Evolutionary conservation across 768 basidiomycete genomes (phyloP).

Genomic region (Macrolepiota fuliginosa): DNA sequence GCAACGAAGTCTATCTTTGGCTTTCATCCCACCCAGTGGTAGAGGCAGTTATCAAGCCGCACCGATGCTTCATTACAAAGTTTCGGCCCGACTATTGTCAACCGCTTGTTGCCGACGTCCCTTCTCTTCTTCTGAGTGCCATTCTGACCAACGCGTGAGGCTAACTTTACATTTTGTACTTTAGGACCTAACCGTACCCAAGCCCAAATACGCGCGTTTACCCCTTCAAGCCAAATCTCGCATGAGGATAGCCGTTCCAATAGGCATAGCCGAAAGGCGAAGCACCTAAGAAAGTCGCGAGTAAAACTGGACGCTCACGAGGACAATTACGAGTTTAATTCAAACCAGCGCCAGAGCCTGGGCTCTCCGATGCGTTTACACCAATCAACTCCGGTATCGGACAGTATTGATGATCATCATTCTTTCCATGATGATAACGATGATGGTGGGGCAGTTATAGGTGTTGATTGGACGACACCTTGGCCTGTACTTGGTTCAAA

Average conservation of each 20-base stretch:
- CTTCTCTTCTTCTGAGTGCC: background rate
- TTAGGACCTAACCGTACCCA: background rate
- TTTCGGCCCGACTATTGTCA: background rate
- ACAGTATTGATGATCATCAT: conserved; percentile 4
- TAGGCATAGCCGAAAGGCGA: background rate
- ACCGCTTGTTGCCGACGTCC: background rate
- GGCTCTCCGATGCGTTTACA: background rate
- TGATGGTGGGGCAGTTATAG: background rate
- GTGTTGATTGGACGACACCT: background rate
- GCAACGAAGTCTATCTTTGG: background rate
- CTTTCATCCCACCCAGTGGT: background rate
- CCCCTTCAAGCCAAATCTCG: background rate
- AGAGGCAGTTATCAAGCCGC: background rate
- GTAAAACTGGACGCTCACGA: background rate
- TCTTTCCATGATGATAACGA: conserved; percentile 1
- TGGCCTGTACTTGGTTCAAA: background rate
- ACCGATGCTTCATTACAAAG: background rate
- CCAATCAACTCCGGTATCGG: conserved; percentile 8
- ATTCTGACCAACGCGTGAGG: background rate
- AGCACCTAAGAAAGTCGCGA: background rate
- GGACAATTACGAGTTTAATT: background rate
- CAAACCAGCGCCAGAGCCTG: background rate
- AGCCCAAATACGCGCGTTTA: background rate
- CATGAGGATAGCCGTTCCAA: background rate
- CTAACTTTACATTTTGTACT: background rate